A percentile compares a stretch with the other conserved stretches of the same genome.
phyloP scores from a whole-genome alignment of 495 filamentous ascomycete species.

The Oleoguttula mirabilis region DNA sequence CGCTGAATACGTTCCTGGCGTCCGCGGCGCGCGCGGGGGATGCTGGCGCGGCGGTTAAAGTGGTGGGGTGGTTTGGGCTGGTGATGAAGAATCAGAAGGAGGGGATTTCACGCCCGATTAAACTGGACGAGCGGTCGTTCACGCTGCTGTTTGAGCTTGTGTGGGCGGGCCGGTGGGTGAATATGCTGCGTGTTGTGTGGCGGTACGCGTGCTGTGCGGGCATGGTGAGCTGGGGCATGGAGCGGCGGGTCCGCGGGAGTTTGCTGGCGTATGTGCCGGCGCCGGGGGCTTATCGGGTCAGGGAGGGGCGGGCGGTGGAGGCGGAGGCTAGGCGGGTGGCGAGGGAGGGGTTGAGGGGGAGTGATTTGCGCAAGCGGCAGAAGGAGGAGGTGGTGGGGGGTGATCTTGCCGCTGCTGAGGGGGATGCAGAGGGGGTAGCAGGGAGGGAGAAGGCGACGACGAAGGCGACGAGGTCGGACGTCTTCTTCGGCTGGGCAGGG shows the following conservation, averaged over 20 bases:
- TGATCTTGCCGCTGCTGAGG: too few relatives aligned
- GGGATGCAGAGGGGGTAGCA: too few relatives aligned
- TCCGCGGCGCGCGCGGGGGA: conserved; percentile 1
- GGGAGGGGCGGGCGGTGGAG: not conserved
- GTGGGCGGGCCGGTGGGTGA: conserved; percentile 2
- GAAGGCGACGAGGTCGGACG: too few relatives aligned
- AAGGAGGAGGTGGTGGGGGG: too few relatives aligned
- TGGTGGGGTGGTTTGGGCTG: conserved; percentile 1
- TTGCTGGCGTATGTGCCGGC: conserved; percentile 1
- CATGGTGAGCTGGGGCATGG: not conserved
- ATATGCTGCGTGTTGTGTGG: conserved; percentile 15
- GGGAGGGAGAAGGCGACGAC: too few relatives aligned
- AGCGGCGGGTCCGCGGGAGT: conserved; percentile 1
- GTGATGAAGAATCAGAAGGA: not conserved
- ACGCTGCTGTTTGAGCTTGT: conserved; percentile 8
- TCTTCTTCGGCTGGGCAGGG: conserved; percentile 6
- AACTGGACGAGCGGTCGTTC: not conserved
- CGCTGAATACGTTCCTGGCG: conserved; percentile 6
- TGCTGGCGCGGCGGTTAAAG: not conserved
- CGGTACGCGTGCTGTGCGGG: conserved; percentile 12
- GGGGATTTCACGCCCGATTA: too few relatives aligned
- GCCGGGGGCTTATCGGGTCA: not conserved
- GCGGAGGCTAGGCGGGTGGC: too few relatives aligned
- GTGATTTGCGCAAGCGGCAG: not conserved
- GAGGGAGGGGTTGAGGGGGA: too few relatives aligned